Base-by-base conservation (phyloP, 163 green algal genomes). In the Trebouxia gelatinosa region DNA sequence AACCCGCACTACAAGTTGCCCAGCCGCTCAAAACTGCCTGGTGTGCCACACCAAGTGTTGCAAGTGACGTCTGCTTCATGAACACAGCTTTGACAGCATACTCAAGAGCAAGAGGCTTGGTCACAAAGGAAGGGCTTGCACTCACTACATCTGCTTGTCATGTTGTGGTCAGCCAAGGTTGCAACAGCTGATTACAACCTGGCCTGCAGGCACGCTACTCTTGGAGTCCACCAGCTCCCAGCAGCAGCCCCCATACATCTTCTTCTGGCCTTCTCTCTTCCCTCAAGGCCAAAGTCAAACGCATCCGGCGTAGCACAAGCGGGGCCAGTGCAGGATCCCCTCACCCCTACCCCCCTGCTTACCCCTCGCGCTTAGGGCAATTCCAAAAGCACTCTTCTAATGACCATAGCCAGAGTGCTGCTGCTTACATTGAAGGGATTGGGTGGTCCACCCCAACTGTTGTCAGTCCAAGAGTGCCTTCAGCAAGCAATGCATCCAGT, bases 171-270 rank as follows among this genome's bases (percentile, higher is more conserved):
- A n/a, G n/a, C n/a, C n/a, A n/a, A n/a, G n/a, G n/a, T n/a, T n/a
- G n/a, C n/a, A n/a, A n/a, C n/a, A n/a, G n/a, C n/a, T n/a, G n/a
- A n/a, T n/a, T n/a, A n/a, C n/a, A n/a, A n/a, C n/a, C n/a, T n/a
- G n/a, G n/a, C n/a, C n/a, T 70, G 61, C 35, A 72, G 64, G 64
- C 64, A 37, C 64, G 64, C 19, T 72, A 72, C 50, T 35, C 64
- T 5, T 72, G 64, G 64, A 31, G 35, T 2, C 16, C 64, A 5
- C 64, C 64, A 0, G 64, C 64, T 29, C 32, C 50, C 64, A 72
- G 50, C 64, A 72, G 32, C 37, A 21, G n/a, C 1, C 19, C 35
- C 21, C 34, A 28, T 29, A 31, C 64, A 6, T 51, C 35, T 34
- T 72, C 64, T 17, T 72, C 64, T 5, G 64, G 64, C 23, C 37